Evolutionary conservation across 192 early-diverging fungal species (phyloP), one percentile per base, ranked within the genome.

Genomic region (Geosiphon pyriformis): DNA sequence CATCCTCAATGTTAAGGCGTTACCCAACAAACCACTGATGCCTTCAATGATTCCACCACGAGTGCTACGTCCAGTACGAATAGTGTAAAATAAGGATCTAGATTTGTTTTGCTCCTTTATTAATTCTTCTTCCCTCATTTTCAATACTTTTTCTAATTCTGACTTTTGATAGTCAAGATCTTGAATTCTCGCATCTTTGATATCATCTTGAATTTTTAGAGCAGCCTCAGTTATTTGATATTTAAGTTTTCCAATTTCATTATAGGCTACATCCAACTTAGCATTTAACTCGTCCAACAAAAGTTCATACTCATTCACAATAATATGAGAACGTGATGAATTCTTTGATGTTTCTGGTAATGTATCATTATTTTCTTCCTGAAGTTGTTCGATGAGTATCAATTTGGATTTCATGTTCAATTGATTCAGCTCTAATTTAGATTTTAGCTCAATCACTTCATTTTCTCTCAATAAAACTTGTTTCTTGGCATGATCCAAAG

Each of bases 11-110:
- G n/a, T 22, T 35, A n/a, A 20, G 20, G 31, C 18, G 12, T n/a
- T 20, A 17, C 2, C 2, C 55, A 57, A 29, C 26, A 57, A 31
- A 18, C 33, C 58, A 32, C 58, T 60, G 25, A 60, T 60, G 2
- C 58, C 58, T 60, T 60, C 58, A 37, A 60, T 25, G 17, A 60
- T 60, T 25, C 37, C 58, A 37, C 58, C 58, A 33, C 34, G 31
- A 37, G 22, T 60, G 23, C 17, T 60, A n/a, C 31, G 26, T 30
- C 29, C 55, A 32, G 55, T 10, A 25, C 29, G 27, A 18, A 31
- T 17, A 18, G 17, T 30, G 30, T 17, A 1, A 8, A n/a, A 57
- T 57, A n/a, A n/a, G 2, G 27, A 31, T 26, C 1, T 20, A 30
- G 30, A 57, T 30, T 57, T 57, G 29, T 18, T 57, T 31, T 57